Evolutionary conservation across 768 basidiomycete species (phyloP).

Genomic region (Lentinula edodes): DNA sequence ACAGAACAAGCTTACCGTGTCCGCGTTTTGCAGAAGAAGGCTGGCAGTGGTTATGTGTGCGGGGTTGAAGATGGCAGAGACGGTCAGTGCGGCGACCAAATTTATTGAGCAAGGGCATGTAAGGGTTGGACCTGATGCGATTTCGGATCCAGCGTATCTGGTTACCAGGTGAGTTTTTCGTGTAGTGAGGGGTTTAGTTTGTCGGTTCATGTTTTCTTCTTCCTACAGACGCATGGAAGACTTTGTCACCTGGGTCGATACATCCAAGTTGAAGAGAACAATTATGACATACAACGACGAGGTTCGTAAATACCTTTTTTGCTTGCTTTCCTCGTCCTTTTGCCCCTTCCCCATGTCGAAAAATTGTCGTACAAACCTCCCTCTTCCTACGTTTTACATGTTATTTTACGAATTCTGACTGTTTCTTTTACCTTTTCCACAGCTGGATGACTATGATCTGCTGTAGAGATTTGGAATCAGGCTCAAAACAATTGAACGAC

Average conservation of each 20-base stretch:
- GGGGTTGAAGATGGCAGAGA: constrained; percentile 86
- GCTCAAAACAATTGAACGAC: no score
- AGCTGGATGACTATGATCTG: constrained; percentile 97
- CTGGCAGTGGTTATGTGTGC: constrained; percentile 90
- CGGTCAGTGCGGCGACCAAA: constrained; percentile 89
- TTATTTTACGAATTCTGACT: no score
- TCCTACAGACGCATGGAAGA: constrained; percentile 90
- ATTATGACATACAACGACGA: constrained; percentile 97
- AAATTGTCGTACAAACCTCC: no score
- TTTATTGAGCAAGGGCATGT: constrained; percentile 99
- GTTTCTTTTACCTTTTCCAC: no score
- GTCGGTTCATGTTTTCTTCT: background rate
- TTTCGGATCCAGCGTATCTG: constrained; percentile 94
- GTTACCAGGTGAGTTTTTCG: constrained; percentile 67
- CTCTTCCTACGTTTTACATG: no score
- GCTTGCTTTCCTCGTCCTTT: constrained; percentile 2
- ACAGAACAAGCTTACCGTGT: constrained; percentile 86
- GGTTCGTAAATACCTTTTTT: constrained; percentile 31
- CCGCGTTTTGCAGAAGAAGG: constrained; percentile 87
- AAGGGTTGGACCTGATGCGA: constrained; percentile 91
- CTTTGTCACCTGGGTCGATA: constrained; percentile 99
- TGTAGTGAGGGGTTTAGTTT: background rate
- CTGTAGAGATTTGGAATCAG: no score
- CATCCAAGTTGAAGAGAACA: constrained; percentile 92
- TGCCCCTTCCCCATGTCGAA: background rate